phyloP scores from a whole-genome alignment of 305 asterid species.

The Rubia tinctorum region DNA sequence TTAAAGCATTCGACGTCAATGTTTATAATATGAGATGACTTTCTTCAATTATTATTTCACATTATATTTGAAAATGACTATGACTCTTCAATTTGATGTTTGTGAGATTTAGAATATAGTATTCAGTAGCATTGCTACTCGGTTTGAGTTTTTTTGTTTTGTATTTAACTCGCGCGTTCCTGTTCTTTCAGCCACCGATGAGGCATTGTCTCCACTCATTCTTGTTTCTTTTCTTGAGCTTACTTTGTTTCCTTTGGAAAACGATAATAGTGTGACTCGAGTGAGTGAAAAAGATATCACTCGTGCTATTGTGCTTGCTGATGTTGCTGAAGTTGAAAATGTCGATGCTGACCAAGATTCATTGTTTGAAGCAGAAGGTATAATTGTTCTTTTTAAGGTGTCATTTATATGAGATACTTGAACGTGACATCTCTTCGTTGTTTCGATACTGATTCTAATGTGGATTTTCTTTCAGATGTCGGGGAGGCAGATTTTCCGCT shows the following conservation, averaged over 20 bases:
- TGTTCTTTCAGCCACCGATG: neutral
- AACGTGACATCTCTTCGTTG: neutral
- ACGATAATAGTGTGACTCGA: neutral
- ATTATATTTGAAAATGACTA: neutral
- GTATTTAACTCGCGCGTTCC: neutral
- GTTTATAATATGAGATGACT: neutral
- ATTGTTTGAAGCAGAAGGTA: too few species aligned
- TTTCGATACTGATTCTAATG: too few species aligned
- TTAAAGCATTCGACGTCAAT: too few species aligned
- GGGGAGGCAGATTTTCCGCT: too few species aligned
- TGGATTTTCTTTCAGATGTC: too few species aligned
- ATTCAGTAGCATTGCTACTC: too few species aligned
- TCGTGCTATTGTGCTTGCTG: too few species aligned
- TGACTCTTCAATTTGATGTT: too few species aligned
- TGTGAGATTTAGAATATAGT: too few species aligned
- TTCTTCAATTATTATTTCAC: neutral
- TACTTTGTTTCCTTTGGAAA: neutral
- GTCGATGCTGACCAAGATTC: too few species aligned
- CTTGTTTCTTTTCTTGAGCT: neutral
- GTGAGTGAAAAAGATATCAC: neutral
- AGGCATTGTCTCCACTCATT: neutral
- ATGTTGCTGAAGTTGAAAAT: too few species aligned
- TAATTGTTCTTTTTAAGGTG: too few species aligned
- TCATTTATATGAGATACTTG: neutral
- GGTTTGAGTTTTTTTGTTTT: neutral